These are phyloP conservation scores for Saccharomycopsis schoenii DNA, from an alignment of 805 yeast species.

Conservation along the genomic window DNA sequence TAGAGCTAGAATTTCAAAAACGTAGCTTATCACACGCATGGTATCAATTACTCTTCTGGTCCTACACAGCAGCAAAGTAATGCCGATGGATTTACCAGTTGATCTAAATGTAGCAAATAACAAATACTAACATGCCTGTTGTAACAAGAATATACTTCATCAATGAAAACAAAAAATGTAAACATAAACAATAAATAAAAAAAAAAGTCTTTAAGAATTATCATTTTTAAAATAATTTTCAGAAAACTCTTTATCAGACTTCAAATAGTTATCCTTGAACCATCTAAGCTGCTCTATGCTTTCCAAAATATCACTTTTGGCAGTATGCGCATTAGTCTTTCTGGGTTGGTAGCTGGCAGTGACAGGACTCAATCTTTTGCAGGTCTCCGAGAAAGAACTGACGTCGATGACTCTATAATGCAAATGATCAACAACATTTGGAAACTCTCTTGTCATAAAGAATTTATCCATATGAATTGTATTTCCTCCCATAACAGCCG, in stretches of 20 bases:
- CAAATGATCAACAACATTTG: slow-evolving; percentile 49
- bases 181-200: no score
- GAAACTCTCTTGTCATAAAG: slow-evolving; percentile 78
- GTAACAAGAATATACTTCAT: no score
- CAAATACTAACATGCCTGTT: no score
- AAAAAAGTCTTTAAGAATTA: background rate
- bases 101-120: no score
- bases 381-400: slow-evolving; percentile 73
- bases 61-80: no score
- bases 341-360: slow-evolving; percentile 48
- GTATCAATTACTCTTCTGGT: no score
- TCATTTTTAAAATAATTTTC: background rate
- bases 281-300: slow-evolving; percentile 76
- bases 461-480: slow-evolving; percentile 85
- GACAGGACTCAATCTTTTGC: slow-evolving; percentile 63
- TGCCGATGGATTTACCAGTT: no score
- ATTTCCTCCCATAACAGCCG: slow-evolving; percentile 82
- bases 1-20: no score
- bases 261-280: slow-evolving; percentile 60
- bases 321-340: slow-evolving; percentile 73
- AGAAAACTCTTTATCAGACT: slow-evolving; percentile 11
- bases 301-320: slow-evolving; percentile 78
- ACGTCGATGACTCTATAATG: slow-evolving; percentile 86
- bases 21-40: no score
- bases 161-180: no score